phyloP scores from a whole-genome alignment of 176 grass and related monocot species.

The Oryza longistaminata region DNA sequence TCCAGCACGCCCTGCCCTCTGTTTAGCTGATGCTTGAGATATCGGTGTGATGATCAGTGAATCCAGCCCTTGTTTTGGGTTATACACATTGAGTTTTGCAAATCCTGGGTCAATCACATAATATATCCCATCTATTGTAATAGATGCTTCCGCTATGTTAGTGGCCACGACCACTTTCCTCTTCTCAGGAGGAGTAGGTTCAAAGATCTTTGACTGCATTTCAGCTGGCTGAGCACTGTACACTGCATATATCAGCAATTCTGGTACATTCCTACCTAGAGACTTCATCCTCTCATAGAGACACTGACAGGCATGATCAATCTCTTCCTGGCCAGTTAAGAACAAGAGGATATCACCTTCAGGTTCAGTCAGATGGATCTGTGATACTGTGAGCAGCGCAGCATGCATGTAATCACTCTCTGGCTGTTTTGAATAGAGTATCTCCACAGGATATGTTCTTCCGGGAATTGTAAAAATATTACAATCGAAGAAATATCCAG shows the following conservation, averaged over 20 bases:
- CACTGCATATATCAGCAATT: slow-evolving; percentile 56
- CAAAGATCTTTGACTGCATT: slow-evolving; percentile 48
- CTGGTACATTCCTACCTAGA: slow-evolving; percentile 52
- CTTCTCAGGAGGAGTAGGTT: slow-evolving; percentile 56
- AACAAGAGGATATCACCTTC: slow-evolving; percentile 70
- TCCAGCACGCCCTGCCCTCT: slow-evolving; percentile 71
- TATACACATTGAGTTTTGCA: slow-evolving; percentile 64
- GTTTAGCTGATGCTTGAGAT: slow-evolving; percentile 73
- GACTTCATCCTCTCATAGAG: slow-evolving; percentile 34
- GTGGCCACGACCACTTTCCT: slow-evolving; percentile 82
- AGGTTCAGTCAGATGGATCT: slow-evolving; percentile 69
- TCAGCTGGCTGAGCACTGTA: slow-evolving; percentile 58
- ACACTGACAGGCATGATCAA: slow-evolving; percentile 40
- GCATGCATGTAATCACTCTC: slow-evolving; percentile 66
- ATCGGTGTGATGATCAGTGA: slow-evolving; percentile 61
- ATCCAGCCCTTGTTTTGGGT: slow-evolving; percentile 65
- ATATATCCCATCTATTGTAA: slow-evolving; percentile 47
- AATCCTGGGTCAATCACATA: slow-evolving; percentile 71
- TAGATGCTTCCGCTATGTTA: slow-evolving; percentile 69
- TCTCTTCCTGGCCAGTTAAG: slow-evolving; percentile 67
- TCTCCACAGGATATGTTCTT: slow-evolving; percentile 60
- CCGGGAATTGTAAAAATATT: slow-evolving; percentile 64
- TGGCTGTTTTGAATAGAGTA: slow-evolving; percentile 59
- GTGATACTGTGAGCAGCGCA: slow-evolving; percentile 59
- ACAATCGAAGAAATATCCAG: slow-evolving; percentile 70